Evolutionary conservation across 805 yeast genomes (phyloP), one percentile per base, ranked within the genome.

Genomic region (Ogataea henricii): DNA sequence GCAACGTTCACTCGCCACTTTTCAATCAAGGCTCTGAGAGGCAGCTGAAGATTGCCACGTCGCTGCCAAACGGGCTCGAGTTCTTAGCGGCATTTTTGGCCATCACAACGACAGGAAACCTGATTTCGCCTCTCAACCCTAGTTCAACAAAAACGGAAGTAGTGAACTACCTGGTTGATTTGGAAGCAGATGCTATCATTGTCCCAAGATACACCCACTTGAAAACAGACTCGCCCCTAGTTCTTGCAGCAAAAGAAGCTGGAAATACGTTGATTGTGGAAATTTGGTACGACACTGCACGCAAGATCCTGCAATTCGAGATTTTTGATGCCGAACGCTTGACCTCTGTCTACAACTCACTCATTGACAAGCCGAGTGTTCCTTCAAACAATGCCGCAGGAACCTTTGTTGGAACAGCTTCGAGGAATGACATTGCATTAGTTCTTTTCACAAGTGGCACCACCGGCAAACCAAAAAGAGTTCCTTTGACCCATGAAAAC

Each of bases 391-490:
- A 47, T 35, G 26, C 54, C 3, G 44, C 33, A 6, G 17, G 32
- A 13, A 39, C 40, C 26, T 32, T 56, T 30, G 37, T 42, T 13
- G 60, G 58, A 6, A 42, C 55, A 1, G 53, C 56, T 8, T 23
- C 25, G n/a, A 42, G 40, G 38, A 45, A 73, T 39, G 85, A 82
- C 48, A 73, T 80, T 30, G 89, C 89, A 2, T 66, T 85, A 63
- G 80, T 85, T 21, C 67, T 85, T 40, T 89, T 85, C 65, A 85
- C 91, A 7, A 78, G 85, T 40, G 91, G 91, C 25, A 85, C 90
- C 7, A 85, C 90, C 2, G 89, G 89, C 2, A 74, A 83, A 44
- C 90, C 90, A 43, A 85, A 85, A 63, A 85, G 87, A 7, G 90
- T 85, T 2, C 89, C 90, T 6, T 65, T 85, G 59, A 73, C 87